Evolutionary conservation across 1,284 basidiomycete species (phyloP).

Genomic region (Pyrrhoderma noxium): DNA sequence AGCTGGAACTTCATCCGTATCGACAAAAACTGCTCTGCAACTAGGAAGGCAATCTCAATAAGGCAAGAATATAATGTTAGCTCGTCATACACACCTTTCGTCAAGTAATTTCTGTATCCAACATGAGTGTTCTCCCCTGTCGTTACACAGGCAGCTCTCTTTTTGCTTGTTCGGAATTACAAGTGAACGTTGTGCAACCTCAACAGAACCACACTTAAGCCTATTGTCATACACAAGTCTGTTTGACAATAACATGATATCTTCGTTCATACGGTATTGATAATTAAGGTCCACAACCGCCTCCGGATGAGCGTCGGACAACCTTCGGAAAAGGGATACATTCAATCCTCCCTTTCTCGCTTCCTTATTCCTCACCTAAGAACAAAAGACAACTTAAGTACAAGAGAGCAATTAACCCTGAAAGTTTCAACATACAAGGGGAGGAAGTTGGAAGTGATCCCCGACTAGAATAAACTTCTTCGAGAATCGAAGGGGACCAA

Average conservation of each 20-base stretch:
- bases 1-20: slow-evolving; percentile 79
- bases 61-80: slow-evolving; percentile 5
- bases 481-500: slow-evolving; percentile 88
- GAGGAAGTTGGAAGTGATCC: slow-evolving; percentile 95
- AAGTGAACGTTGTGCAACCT: slow-evolving; percentile 58
- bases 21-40: slow-evolving; percentile 84
- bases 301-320: slow-evolving; percentile 80
- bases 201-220: slow-evolving; percentile 71
- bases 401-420: too few relatives aligned
- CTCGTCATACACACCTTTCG: slow-evolving; percentile 40
- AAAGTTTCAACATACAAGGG: slow-evolving; percentile 78
- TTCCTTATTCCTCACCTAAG: slow-evolving; percentile 71
- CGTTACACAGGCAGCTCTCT: neutral
- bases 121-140: slow-evolving; percentile 30
- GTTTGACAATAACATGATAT: slow-evolving; percentile 95
- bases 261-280: slow-evolving; percentile 96
- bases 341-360: slow-evolving; percentile 86
- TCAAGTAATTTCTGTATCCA: slow-evolving; percentile 69
- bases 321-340: slow-evolving; percentile 80
- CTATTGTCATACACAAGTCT: slow-evolving; percentile 78
- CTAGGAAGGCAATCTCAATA: slow-evolving; percentile 33
- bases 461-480: slow-evolving; percentile 92
- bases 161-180: slow-evolving; percentile 42
- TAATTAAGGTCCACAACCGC: slow-evolving; percentile 77
- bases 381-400: neutral